phyloP scores from a whole-genome alignment of 1,284 basidiomycete species.

The Uromyces viciae-fabae region DNA sequence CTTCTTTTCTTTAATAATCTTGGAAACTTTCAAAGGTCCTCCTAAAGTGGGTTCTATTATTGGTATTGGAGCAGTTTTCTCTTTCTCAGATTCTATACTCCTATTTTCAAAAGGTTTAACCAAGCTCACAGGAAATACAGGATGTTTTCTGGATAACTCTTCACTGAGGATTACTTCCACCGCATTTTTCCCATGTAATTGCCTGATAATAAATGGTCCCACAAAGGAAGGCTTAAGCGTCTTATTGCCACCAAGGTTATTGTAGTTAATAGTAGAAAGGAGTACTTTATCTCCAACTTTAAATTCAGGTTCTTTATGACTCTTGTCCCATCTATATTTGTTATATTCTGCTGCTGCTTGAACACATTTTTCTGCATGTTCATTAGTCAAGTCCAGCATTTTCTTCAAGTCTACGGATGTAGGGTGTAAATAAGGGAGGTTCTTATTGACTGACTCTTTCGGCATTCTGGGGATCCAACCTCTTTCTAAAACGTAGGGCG shows the following conservation, averaged over 20 bases:
- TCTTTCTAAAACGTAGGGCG: not conserved
- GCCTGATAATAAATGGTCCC: not conserved
- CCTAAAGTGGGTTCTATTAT: too few relatives aligned
- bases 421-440: not conserved
- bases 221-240: not conserved
- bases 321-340: constrained; percentile 11
- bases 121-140: not conserved
- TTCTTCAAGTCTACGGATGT: not conserved
- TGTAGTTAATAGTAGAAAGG: not conserved
- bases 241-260: not conserved
- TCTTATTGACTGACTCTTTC: not conserved
- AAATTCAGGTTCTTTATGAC: not conserved
- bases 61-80: too few relatives aligned
- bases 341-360: not conserved
- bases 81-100: not conserved
- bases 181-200: not conserved
- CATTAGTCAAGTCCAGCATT: not conserved
- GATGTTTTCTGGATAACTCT: not conserved
- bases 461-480: not conserved
- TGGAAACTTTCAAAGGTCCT: too few relatives aligned
- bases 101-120: not conserved
- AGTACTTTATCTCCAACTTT: not conserved
- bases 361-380: not conserved
- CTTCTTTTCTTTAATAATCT: too few relatives aligned
- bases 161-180: constrained; percentile 1